Conservation (phyloP, 106 monocot species). For the Dendrobium catenatum region DNA sequence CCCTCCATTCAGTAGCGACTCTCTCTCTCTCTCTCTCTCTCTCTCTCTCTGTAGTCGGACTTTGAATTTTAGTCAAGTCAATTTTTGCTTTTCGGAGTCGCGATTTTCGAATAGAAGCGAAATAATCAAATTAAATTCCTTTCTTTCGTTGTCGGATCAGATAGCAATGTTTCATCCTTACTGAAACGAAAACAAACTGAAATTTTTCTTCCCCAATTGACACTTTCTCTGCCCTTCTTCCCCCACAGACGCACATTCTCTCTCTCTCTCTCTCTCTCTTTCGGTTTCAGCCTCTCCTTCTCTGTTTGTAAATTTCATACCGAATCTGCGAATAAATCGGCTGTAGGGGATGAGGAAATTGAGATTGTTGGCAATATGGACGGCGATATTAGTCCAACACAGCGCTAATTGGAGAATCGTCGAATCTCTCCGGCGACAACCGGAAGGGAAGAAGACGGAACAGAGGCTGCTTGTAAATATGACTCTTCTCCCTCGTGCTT, state of each 20-base stretch:
- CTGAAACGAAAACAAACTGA: no score
- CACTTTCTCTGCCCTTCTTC: no score
- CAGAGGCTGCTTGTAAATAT: conserved; percentile 36
- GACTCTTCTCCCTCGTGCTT: conserved; percentile 48
- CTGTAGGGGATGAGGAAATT: background rate
- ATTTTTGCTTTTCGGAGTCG: background rate
- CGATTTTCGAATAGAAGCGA: background rate
- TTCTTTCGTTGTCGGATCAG: no score
- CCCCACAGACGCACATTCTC: background rate
- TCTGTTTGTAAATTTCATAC: background rate
- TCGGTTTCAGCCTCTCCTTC: background rate
- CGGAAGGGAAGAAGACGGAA: background rate
- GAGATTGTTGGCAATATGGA: background rate
- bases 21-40: background rate
- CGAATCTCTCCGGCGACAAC: background rate
- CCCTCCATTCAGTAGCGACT: no score
- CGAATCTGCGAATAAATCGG: background rate
- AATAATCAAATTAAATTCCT: background rate
- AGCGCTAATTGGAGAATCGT: background rate
- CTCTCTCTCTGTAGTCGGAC: background rate
- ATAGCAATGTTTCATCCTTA: no score
- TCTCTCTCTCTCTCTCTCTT: background rate
- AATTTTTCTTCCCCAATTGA: no score
- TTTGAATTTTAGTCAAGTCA: background rate
- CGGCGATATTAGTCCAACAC: background rate